Conservation (phyloP, 2,329 filamentous ascomycete species). For the Aspergillus latus region DNA sequence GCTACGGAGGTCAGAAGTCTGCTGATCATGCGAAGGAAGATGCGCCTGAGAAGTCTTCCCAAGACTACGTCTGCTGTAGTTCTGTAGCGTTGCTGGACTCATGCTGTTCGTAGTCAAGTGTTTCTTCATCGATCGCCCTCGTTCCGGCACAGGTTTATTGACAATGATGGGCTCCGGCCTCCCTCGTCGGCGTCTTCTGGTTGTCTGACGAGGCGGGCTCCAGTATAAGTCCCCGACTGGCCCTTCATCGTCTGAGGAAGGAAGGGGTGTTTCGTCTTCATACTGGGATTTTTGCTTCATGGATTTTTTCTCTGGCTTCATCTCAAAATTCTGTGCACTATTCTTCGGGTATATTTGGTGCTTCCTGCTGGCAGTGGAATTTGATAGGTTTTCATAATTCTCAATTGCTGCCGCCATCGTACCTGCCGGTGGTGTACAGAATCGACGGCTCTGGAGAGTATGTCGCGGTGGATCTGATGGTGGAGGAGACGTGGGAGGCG, state of each 20-base stretch:
- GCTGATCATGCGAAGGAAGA: constrained; percentile 24
- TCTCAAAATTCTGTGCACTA: constrained; percentile 25
- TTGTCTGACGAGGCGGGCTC: constrained; percentile 10
- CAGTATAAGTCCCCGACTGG: constrained; percentile 20
- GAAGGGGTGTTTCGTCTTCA: constrained; percentile 35
- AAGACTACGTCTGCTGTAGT: constrained; percentile 18
- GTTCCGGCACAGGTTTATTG: constrained; percentile 8
- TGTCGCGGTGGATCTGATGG: constrained; percentile 24
- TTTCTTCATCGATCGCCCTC: constrained; percentile 12
- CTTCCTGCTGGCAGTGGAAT: constrained; percentile 14
- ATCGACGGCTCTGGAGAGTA: constrained; percentile 17
- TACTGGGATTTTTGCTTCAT: constrained; percentile 17
- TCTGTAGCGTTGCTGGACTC: constrained; percentile 27
- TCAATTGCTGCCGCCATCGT: constrained; percentile 5
- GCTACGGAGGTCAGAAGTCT: constrained; percentile 22
- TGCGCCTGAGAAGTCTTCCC: constrained; percentile 27
- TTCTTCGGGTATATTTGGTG: constrained; percentile 24
- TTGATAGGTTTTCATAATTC: constrained; percentile 14
- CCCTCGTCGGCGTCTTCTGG: constrained; percentile 16
- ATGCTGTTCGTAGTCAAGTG: constrained; percentile 10
- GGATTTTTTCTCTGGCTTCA: constrained; percentile 22
- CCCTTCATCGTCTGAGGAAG: constrained; percentile 44
- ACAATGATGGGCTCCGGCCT: constrained; percentile 13
- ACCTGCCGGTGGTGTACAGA: constrained; percentile 19
- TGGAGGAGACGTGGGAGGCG: constrained; percentile 29